These are phyloP conservation scores for Isabelozyma gotoi DNA, from an alignment of 805 yeast genomes.

Conservation along the genomic window DNA sequence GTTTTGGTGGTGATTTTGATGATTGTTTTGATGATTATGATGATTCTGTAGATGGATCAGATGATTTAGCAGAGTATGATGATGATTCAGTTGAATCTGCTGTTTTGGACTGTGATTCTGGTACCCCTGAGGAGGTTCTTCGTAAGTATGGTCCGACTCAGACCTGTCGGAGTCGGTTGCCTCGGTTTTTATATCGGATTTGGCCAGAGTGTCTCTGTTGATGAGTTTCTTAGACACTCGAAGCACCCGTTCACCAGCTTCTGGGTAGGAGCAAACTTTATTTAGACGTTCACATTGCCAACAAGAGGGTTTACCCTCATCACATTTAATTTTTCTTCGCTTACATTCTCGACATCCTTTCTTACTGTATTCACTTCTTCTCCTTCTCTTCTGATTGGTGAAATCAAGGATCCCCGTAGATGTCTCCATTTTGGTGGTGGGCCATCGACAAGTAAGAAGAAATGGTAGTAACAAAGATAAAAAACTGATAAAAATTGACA, in stretches of 20 bases:
- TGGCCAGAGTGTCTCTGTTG: neutral
- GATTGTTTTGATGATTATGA: neutral
- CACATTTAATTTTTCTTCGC: slow-evolving; percentile 43
- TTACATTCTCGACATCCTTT: slow-evolving; percentile 45
- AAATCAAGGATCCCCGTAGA: slow-evolving; percentile 4
- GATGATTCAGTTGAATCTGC: neutral
- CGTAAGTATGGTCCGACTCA: no score
- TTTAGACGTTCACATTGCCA: slow-evolving; percentile 32
- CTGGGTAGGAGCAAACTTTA: slow-evolving; percentile 29
- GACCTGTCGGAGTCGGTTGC: no score
- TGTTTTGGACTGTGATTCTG: neutral
- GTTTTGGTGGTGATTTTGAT: neutral
- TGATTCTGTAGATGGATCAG: neutral
- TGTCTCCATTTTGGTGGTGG: neutral
- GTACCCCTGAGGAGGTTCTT: no score
- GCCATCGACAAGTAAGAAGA: neutral
- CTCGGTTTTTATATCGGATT: neutral
- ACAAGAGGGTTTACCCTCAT: slow-evolving; percentile 33
- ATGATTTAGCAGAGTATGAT: neutral
- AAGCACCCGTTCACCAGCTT: slow-evolving; percentile 24
- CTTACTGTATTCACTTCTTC: slow-evolving; percentile 22
- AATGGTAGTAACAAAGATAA: neutral
- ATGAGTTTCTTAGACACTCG: slow-evolving; percentile 17
- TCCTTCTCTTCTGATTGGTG: neutral
- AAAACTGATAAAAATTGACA: neutral